phyloP scores from a whole-genome alignment of 257 asterid species.

The Misopates orontium region DNA sequence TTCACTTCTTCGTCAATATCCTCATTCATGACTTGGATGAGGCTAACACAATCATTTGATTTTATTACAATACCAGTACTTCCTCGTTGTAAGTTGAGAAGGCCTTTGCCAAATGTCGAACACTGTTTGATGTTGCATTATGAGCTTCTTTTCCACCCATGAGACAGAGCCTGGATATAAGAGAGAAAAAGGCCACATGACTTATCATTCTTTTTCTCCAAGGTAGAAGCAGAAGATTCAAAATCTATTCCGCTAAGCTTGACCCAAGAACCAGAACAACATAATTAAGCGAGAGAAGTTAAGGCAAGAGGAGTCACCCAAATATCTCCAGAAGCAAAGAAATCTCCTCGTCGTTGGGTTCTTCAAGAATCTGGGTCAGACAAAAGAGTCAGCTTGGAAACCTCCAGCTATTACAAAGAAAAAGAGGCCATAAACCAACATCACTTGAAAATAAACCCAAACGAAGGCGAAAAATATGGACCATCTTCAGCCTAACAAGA shows the following conservation, averaged over 20 bases:
- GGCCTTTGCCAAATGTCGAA: slow-evolving; percentile 69
- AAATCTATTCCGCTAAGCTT: too few relatives aligned
- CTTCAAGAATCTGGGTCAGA: slow-evolving; percentile 79
- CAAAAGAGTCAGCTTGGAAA: slow-evolving; percentile 32
- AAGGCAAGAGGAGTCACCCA: slow-evolving; percentile 58
- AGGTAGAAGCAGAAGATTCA: too few relatives aligned
- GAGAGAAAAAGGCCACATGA: slow-evolving; percentile 11
- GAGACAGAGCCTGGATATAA: slow-evolving; percentile 64
- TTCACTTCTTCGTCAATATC: slow-evolving; percentile 18
- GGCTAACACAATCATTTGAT: slow-evolving; percentile 15
- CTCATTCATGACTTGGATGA: slow-evolving; percentile 20
- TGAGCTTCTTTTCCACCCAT: slow-evolving; percentile 77
- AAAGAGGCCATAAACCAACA: slow-evolving; percentile 11
- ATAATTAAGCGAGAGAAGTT: slow-evolving; percentile 21
- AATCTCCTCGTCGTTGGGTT: slow-evolving; percentile 80
- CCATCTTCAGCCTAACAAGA: slow-evolving; percentile 7
- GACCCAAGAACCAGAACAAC: too few relatives aligned
- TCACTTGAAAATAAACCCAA: slow-evolving; percentile 15
- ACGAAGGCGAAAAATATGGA: slow-evolving; percentile 12
- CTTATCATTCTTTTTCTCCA: too few relatives aligned
- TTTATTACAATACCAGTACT: slow-evolving; percentile 62
- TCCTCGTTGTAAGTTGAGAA: slow-evolving; percentile 81
- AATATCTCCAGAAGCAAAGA: slow-evolving; percentile 84
- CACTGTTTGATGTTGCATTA: slow-evolving; percentile 47
- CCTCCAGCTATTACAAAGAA: slow-evolving; percentile 26